Base-by-base conservation (phyloP, 2,329 filamentous ascomycete genomes). In the Mycosphaerella arachidis region DNA sequence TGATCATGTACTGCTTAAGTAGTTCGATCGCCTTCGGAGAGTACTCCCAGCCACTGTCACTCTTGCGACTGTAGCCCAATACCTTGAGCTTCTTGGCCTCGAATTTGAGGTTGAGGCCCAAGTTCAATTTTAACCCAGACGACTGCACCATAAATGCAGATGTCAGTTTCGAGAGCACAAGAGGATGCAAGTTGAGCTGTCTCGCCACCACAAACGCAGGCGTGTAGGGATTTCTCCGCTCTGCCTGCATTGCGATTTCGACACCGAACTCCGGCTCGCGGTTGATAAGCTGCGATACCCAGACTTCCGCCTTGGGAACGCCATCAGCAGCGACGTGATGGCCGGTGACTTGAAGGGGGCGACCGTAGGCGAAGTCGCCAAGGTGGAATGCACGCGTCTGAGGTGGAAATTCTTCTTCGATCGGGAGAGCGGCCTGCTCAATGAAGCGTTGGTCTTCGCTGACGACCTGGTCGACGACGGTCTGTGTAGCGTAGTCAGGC, bases 81-180 rank as follows among this genome's bases (percentile, higher is more conserved):
- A 99, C 94, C 78, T 99, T 99, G 68, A 92, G 83, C 76, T 97
- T 96, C 77, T 91, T 93, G 2, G 86, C 91, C 73, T 99, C 94
- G 61, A 99, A 99, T 74, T 99, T 99, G 66, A 99, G 82, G 71
- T 99, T 99, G 62, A 99, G 81, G 0, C 94, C 94, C 27, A 99
- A 79, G 69, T 99, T 99, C 63, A 96, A 82, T 68, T 90, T 89
- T 60, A 92, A 80, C 29, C 90, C 91, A 59, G 91, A 91, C 4
- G 93, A 86, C 18, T 86, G 85, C 59, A 99, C 90, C 57, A 88
- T 89, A 74, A 96, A 97, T 0, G 93, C 92, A 1, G 94, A 96
- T 0, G 94, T 97, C 69, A 99, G 90, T 81, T 96, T 99, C 75
- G 92, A 96, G 33, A 99, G 80, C 1, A 94, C 89, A 53, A 99